A percentile compares a stretch with the other conserved stretches of the same genome.
phyloP scores from a whole-genome alignment of 257 asterid genomes.

The Ehretia macrophylla region DNA sequence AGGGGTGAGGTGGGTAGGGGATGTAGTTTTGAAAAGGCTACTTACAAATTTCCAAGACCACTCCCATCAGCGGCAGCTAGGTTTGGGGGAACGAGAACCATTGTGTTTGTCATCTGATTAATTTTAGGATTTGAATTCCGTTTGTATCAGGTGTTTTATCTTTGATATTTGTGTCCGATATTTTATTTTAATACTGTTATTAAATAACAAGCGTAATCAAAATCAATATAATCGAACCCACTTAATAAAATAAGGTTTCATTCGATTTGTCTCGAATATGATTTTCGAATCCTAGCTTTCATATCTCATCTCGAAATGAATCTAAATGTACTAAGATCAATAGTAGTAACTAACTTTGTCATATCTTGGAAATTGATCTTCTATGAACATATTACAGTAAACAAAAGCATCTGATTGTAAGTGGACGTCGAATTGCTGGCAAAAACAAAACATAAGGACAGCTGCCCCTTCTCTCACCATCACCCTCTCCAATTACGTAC shows the following conservation, averaged over 20 bases:
- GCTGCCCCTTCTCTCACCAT: constrained; percentile 7
- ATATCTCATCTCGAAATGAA: neutral
- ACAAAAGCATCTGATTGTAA: constrained; percentile 17
- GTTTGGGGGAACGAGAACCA: neutral
- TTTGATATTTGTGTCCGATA: too few species aligned
- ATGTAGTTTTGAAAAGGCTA: too few species aligned
- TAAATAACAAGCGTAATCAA: too few species aligned
- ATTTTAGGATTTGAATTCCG: too few species aligned
- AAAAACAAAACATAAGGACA: constrained; percentile 2
- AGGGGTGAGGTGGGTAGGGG: too few species aligned
- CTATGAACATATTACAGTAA: neutral
- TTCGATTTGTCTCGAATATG: too few species aligned
- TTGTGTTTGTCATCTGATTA: too few species aligned
- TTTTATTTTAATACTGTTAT: too few species aligned
- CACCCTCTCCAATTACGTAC: too few species aligned
- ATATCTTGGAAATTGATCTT: neutral
- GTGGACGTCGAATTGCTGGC: constrained; percentile 24
- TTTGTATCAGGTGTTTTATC: too few species aligned
- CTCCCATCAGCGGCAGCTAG: neutral
- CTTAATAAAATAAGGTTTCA: too few species aligned
- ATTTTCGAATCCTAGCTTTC: neutral
- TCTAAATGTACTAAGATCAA: constrained; percentile 21
- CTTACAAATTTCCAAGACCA: neutral
- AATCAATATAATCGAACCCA: too few species aligned
- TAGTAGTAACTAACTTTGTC: neutral